These are phyloP conservation scores for Boletus rufocinnamomeus DNA, from an alignment of 768 basidiomycete species.

Conservation along the genomic window DNA sequence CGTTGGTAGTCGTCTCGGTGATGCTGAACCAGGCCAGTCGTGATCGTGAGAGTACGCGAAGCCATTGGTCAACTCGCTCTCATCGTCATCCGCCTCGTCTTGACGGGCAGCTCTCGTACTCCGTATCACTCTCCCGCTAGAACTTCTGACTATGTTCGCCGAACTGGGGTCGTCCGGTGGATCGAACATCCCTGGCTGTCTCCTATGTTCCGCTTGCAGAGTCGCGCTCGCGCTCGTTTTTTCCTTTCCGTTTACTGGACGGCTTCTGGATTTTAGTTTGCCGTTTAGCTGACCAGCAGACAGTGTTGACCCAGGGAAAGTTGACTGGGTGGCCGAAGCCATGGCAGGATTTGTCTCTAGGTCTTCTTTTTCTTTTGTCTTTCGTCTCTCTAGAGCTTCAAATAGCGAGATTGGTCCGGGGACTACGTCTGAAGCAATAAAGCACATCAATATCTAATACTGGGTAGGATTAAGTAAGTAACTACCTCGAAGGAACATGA, in stretches of 20 bases:
- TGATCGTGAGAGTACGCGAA: constrained; percentile 18
- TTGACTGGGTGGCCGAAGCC: constrained; percentile 35
- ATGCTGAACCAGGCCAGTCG: constrained; percentile 29
- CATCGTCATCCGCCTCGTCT: constrained; percentile 30
- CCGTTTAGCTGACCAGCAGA: constrained; percentile 27
- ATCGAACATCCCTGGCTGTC: constrained; percentile 21
- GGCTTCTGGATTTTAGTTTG: constrained; percentile 43
- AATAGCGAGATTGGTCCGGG: constrained; percentile 59
- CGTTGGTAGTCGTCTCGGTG: constrained; percentile 24
- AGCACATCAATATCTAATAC: constrained; percentile 5
- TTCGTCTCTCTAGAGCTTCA: constrained; percentile 60
- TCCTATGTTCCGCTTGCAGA: constrained; percentile 28
- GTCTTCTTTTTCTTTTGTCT: constrained; percentile 53
- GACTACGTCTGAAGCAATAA: constrained; percentile 54
- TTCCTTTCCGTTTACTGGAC: constrained; percentile 39
- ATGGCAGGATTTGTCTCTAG: constrained; percentile 62
- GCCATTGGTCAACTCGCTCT: constrained; percentile 27
- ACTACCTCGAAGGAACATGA: constrained; percentile 70
- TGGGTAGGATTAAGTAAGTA: not conserved
- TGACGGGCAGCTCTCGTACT: constrained; percentile 33
- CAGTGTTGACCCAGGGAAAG: constrained; percentile 27
- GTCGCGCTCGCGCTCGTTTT: constrained; percentile 33
- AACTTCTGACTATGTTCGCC: constrained; percentile 29
- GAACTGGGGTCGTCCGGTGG: constrained; percentile 22
- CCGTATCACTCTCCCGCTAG: constrained; percentile 33